A percentile compares a stretch with the other conserved stretches of the same genome.
Evolutionary conservation across 768 basidiomycete species (phyloP).

Genomic region (Cubamyces sp.): DNA sequence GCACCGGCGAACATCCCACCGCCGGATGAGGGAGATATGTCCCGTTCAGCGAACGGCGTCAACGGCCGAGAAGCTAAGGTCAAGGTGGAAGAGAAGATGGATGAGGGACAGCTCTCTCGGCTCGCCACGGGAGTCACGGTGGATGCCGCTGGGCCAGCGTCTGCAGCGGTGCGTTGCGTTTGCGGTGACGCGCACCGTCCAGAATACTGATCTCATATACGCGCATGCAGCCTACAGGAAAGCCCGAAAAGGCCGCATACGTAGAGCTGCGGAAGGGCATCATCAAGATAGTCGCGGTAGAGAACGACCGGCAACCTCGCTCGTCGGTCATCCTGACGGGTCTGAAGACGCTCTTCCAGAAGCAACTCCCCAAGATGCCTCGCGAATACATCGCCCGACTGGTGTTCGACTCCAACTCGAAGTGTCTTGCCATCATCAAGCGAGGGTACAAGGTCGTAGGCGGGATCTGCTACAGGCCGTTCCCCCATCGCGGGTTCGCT

Average conservation of each 20-base stretch:
- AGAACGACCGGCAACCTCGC: conserved; percentile 77
- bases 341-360: conserved; percentile 96
- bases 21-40: conserved; percentile 44
- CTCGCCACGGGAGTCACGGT: conserved; percentile 82
- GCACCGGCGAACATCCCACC: conserved; percentile 51
- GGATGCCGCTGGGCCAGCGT: conserved; percentile 56
- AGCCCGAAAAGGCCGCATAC: conserved; percentile 77
- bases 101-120: conserved; percentile 74
- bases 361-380: conserved; percentile 98
- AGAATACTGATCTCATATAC: background rate
- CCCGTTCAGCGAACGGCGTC: conserved; percentile 45
- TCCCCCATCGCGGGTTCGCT: conserved; percentile 92
- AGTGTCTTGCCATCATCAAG: conserved; percentile 92
- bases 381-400: conserved; percentile 96
- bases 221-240: conserved; percentile 49
- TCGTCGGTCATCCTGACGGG: conserved; percentile 88
- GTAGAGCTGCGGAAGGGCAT: conserved; percentile 81
- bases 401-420: conserved; percentile 93
- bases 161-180: conserved; percentile 56
- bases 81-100: conserved; percentile 80
- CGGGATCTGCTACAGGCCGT: conserved; percentile 96
- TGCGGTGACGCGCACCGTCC: background rate
- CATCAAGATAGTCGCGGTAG: conserved; percentile 82
- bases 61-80: conserved; percentile 55
- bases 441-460: conserved; percentile 95